Percentiles rank a stretch among this genome's conserved stretches.
These are phyloP conservation scores for Prunus yedoensis DNA, from an alignment of 331 rosid genomes.

Conservation along the genomic window DNA sequence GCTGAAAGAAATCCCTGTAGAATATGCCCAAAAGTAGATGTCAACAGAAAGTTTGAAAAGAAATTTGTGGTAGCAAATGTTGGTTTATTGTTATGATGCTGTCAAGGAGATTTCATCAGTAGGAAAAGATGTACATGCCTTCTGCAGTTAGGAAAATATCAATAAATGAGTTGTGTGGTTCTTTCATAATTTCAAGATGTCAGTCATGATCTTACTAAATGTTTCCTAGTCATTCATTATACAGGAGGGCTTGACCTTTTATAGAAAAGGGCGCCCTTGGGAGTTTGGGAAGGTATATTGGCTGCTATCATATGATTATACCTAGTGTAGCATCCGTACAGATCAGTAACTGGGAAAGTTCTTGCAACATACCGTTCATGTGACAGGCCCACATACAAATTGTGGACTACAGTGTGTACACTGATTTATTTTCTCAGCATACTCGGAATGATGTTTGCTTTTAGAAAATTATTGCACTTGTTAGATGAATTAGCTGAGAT, in stretches of 20 bases:
- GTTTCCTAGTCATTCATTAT: not conserved
- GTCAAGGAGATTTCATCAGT: not conserved
- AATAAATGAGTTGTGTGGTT: not conserved
- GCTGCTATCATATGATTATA: not conserved
- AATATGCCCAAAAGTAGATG: not conserved
- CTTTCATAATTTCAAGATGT: not conserved
- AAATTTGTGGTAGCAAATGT: not conserved
- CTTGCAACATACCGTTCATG: not conserved
- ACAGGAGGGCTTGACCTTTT: constrained; percentile 1
- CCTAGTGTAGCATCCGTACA: not conserved
- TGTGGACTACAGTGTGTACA: not conserved
- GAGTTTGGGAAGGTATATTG: not conserved
- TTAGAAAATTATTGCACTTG: not conserved
- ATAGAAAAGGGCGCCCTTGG: not conserved
- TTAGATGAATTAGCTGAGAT: not conserved
- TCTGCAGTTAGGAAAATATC: constrained; percentile 1
- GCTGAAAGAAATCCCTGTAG: not conserved
- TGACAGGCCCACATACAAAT: not conserved
- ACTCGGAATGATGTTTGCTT: not conserved
- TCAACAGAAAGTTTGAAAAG: not conserved
- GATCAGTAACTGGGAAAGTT: not conserved
- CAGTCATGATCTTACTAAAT: not conserved
- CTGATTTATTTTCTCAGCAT: not conserved
- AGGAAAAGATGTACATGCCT: not conserved
- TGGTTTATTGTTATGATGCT: not conserved